Base-by-base conservation (phyloP, 768 basidiomycete genomes). In the Lactifluus rugatus region DNA sequence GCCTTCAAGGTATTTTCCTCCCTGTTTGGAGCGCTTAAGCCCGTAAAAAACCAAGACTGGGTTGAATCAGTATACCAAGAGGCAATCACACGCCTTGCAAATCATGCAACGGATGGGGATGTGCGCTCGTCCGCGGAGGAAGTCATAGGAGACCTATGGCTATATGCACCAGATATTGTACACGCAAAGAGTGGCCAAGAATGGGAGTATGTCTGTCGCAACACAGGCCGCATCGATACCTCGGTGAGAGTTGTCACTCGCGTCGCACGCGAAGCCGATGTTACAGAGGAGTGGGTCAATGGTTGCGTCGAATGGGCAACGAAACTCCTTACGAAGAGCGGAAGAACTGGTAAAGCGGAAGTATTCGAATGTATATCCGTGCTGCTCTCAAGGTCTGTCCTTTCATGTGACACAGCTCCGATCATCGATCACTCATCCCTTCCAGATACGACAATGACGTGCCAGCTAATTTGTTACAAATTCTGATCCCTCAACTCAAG, bases 31-130 rank as follows among this genome's bases (percentile, higher is more conserved):
- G 79, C 88, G 2, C 72, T 87, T 39, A 84, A 86, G 48, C 91
- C 91, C 1, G 70, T 87, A 48, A 82, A 81, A 62, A 67, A 75
- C 55, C 73, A 70, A 6, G 81, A 82, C 16, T 92, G 89, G 89
- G 70, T 81, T 5, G 81, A 89, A 54, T 66, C 74, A 10, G 76
- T 96, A 3, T 96, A 94, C 69, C 74, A 80, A 8, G 84, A 91
- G 61, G 85, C 90, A 10, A 74, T 88, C 3, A 69, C 73, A 21
- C 78, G 91, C 52, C 72, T 99, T 37, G 79, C 75, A 50, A 85
- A 80, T 47, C 83, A 88, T 60, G 89, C 94, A 63, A 94, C 94
- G 1, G 95, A 98, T 69, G 84, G 88, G 3, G 94, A 96, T 62
- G 91, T 98, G 21, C 81, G 93, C 37, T 77, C 79, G 25, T 82